A percentile compares a stretch with the other conserved stretches of the same genome.
These are phyloP conservation scores for Hemisphaericaspora xylanilytica DNA, from an alignment of 1,139 yeast species.

Conservation along the genomic window DNA sequence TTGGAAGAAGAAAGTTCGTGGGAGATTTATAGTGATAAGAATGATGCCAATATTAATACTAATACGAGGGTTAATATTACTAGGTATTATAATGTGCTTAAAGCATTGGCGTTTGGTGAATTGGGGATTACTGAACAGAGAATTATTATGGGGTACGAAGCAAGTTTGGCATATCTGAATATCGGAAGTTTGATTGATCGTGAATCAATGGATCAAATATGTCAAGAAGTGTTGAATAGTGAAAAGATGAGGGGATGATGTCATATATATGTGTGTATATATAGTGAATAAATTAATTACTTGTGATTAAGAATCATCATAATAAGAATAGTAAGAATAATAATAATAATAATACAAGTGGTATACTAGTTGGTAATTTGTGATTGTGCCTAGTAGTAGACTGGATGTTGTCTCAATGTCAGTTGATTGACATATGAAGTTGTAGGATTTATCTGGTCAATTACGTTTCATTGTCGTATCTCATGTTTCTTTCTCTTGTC, in stretches of 20 bases:
- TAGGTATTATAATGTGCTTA: slow-evolving; percentile 79
- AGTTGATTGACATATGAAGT: too few species aligned
- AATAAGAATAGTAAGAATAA: too few species aligned
- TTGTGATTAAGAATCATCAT: slow-evolving; percentile 3
- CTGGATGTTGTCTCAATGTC: too few species aligned
- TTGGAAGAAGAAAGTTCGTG: slow-evolving; percentile 92
- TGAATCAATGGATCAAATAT: slow-evolving; percentile 71
- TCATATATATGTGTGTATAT: background rate
- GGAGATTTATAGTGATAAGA: slow-evolving; percentile 92
- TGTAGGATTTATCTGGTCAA: too few species aligned
- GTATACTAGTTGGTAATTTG: too few species aligned
- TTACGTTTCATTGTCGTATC: too few species aligned
- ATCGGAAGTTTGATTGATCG: slow-evolving; percentile 73
- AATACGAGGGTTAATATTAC: slow-evolving; percentile 71
- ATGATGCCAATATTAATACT: slow-evolving; percentile 62
- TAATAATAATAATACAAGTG: too few species aligned
- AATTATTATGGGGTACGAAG: slow-evolving; percentile 80
- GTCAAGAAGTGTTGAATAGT: slow-evolving; percentile 68
- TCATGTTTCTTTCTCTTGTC: too few species aligned
- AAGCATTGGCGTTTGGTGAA: slow-evolving; percentile 77
- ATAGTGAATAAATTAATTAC: background rate
- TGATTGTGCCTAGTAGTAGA: too few species aligned
- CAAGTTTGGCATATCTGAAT: slow-evolving; percentile 74
- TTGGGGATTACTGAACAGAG: slow-evolving; percentile 84
- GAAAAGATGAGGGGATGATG: slow-evolving; percentile 69